Percentiles rank a stretch among this genome's conserved stretches.
phyloP scores from a whole-genome alignment of 2,329 filamentous ascomycete species.

The Coleophoma crateriformis region DNA sequence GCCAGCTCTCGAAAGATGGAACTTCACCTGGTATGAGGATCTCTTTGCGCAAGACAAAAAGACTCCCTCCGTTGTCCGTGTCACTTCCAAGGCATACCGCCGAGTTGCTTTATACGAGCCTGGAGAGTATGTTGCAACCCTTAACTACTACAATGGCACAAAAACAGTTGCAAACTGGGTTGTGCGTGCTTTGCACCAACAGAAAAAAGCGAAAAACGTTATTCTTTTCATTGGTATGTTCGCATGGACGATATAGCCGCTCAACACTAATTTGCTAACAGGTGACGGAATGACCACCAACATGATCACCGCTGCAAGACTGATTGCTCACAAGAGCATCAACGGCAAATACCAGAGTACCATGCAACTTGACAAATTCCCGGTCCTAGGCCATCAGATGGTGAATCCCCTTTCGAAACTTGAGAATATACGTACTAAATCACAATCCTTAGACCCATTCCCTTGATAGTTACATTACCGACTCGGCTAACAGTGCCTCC shows the following conservation, averaged over 20 bases:
- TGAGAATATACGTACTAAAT: background rate
- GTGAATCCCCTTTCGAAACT: slow-evolving; percentile 14
- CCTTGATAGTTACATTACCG: slow-evolving; percentile 79
- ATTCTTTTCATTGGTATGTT: slow-evolving; percentile 70
- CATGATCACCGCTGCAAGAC: slow-evolving; percentile 74
- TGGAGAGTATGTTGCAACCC: slow-evolving; percentile 70
- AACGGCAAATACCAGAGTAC: slow-evolving; percentile 78
- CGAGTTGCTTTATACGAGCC: slow-evolving; percentile 72
- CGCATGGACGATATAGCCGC: background rate
- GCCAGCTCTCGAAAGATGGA: slow-evolving; percentile 72
- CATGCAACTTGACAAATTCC: slow-evolving; percentile 77
- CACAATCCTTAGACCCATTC: slow-evolving; percentile 58
- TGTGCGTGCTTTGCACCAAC: slow-evolving; percentile 63
- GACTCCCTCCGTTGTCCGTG: slow-evolving; percentile 69
- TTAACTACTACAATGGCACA: slow-evolving; percentile 69
- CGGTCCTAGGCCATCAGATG: slow-evolving; percentile 83
- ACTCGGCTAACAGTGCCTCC: slow-evolving; percentile 79
- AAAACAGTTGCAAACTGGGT: slow-evolving; percentile 71
- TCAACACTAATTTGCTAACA: slow-evolving; percentile 9
- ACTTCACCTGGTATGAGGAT: slow-evolving; percentile 81
- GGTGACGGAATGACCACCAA: slow-evolving; percentile 64
- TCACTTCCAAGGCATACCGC: slow-evolving; percentile 74
- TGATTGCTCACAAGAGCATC: slow-evolving; percentile 76
- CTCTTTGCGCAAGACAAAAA: slow-evolving; percentile 70
- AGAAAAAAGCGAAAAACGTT: slow-evolving; percentile 78